phyloP scores from a whole-genome alignment of 257 asterid genomes.

The Rubia yunnanensis region DNA sequence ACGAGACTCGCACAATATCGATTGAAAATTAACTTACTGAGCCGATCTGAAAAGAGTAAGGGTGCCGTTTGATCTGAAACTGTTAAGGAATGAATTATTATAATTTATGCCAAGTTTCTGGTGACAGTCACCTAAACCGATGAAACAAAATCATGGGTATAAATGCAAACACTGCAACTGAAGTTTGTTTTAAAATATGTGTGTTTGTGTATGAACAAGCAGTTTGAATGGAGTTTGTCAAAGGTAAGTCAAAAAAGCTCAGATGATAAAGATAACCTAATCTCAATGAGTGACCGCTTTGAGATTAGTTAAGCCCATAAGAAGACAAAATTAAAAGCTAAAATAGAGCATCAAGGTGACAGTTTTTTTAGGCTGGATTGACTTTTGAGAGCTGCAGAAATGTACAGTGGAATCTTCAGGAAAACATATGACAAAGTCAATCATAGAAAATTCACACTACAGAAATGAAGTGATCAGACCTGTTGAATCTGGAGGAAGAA shows the following conservation, averaged over 20 bases:
- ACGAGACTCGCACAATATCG: no score
- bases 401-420: slow-evolving; percentile 4
- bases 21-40: no score
- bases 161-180: not conserved
- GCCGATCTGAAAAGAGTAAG: no score
- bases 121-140: not conserved
- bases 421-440: slow-evolving; percentile 10
- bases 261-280: not conserved
- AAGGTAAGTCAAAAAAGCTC: not conserved
- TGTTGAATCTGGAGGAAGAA: not conserved
- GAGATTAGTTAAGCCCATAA: not conserved
- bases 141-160: not conserved
- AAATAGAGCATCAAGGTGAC: not conserved
- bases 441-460: not conserved
- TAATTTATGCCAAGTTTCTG: not conserved
- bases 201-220: not conserved
- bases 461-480: not conserved
- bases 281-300: not conserved
- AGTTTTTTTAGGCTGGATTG: not conserved
- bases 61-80: not conserved
- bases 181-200: not conserved
- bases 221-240: not conserved
- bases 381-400: not conserved
- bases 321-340: not conserved
- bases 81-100: no score